These are phyloP conservation scores for Boeremia exigua DNA, from an alignment of 2,329 filamentous ascomycete species.

Conservation along the genomic window DNA sequence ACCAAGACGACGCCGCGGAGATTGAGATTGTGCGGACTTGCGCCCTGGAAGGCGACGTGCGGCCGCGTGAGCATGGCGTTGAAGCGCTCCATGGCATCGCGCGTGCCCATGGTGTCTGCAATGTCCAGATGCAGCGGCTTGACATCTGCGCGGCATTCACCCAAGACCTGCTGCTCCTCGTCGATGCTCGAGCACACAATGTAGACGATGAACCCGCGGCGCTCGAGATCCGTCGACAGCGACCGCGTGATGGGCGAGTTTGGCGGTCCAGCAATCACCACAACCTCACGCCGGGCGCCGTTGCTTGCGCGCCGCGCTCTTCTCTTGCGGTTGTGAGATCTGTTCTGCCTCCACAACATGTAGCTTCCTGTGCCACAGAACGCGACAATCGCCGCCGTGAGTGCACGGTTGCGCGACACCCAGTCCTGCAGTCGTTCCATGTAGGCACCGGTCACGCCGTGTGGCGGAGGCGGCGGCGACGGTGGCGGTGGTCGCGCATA, in stretches of 20 bases:
- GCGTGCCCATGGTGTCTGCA: conserved; percentile 74
- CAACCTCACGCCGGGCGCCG: conserved; percentile 85
- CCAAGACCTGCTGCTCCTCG: conserved; percentile 80
- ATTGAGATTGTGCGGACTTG: conserved; percentile 75
- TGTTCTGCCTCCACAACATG: conserved; percentile 67
- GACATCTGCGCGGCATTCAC: conserved; percentile 80
- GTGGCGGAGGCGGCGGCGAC: conserved; percentile 54
- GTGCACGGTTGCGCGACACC: conserved; percentile 73
- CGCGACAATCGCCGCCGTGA: conserved; percentile 74
- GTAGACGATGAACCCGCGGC: conserved; percentile 91
- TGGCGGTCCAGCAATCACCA: conserved; percentile 87
- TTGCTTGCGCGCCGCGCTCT: conserved; percentile 80
- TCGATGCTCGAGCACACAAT: conserved; percentile 84
- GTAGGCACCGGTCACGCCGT: conserved; percentile 53
- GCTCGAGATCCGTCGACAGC: conserved; percentile 83
- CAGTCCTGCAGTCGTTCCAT: conserved; percentile 70
- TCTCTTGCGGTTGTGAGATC: conserved; percentile 65
- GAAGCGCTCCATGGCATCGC: conserved; percentile 74
- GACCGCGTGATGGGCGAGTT: conserved; percentile 83
- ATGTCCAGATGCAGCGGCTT: conserved; percentile 83
- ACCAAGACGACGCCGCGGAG: conserved; percentile 84
- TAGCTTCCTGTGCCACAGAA: conserved; percentile 70
- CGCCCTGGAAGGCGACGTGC: conserved; percentile 76
- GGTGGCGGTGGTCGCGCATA: conserved; percentile 68
- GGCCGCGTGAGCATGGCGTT: conserved; percentile 73